Percentiles rank a stretch among this genome's conserved stretches.
These are phyloP conservation scores for Vaccinium myrtillus DNA, from an alignment of 148 eudicot species.

Conservation along the genomic window DNA sequence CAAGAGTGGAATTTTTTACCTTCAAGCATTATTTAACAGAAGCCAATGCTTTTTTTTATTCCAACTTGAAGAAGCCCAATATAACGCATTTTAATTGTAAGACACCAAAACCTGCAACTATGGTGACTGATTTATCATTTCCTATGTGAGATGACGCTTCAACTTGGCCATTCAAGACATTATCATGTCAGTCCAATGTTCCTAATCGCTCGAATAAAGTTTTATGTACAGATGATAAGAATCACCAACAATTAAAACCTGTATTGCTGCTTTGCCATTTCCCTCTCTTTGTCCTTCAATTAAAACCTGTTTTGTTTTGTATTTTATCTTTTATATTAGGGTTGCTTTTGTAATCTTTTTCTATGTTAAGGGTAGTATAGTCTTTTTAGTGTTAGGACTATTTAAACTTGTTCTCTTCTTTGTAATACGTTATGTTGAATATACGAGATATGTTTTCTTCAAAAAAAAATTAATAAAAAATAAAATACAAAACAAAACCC, in stretches of 20 bases:
- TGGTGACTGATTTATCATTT: conserved; percentile 1
- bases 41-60: background rate
- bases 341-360: no score
- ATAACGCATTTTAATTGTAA: background rate
- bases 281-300: background rate
- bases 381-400: no score
- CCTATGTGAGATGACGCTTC: background rate
- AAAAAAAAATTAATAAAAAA: no score
- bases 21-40: background rate
- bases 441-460: no score
- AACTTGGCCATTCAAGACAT: conserved; percentile 5
- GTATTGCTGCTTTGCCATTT: conserved; percentile 3
- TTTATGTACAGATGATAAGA: background rate
- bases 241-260: background rate
- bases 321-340: no score
- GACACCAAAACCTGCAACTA: conserved; percentile 1
- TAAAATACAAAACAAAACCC: no score
- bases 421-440: no score
- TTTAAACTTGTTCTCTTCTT: no score
- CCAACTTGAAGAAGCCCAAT: background rate
- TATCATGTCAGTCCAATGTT: background rate
- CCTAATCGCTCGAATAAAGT: background rate
- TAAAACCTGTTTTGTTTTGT: background rate
- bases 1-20: background rate
- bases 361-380: no score